Evolutionary conservation across 2,329 filamentous ascomycete genomes (phyloP).

Genomic region (Trichoderma hamatum): DNA sequence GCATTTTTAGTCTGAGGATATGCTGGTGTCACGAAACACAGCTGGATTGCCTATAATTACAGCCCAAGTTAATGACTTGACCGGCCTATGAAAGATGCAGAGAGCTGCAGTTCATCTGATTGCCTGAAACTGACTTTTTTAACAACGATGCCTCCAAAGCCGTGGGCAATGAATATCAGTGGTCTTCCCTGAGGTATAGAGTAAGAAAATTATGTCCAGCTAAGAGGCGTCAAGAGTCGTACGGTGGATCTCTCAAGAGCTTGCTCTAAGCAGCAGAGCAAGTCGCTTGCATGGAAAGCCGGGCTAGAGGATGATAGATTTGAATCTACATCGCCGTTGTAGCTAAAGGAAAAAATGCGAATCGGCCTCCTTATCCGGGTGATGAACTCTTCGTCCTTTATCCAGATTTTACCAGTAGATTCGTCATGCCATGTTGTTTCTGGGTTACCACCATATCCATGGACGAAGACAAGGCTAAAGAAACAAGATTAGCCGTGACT

Average conservation of each 20-base stretch:
- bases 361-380: conserved; percentile 27
- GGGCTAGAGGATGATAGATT: conserved; percentile 34
- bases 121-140: conserved; percentile 31
- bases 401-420: conserved; percentile 34
- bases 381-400: conserved; percentile 34
- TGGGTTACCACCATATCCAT: conserved; percentile 31
- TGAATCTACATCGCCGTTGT: conserved; percentile 32
- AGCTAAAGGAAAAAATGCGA: conserved; percentile 33
- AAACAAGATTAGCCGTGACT: conserved; percentile 29
- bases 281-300: conserved; percentile 33
- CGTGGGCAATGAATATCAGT: conserved; percentile 34
- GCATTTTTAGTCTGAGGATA: conserved; percentile 27
- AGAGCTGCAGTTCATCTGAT: neutral
- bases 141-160: conserved; percentile 33
- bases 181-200: conserved; percentile 27
- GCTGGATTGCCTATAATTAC: conserved; percentile 23
- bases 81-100: neutral
- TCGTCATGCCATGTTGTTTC: conserved; percentile 33
- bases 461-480: conserved; percentile 33
- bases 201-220: neutral
- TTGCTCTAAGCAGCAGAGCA: conserved; percentile 30
- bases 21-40: conserved; percentile 9
- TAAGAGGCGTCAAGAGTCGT: neutral
- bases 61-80: neutral
- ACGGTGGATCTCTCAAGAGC: conserved; percentile 29